A percentile compares a stretch with the other conserved stretches of the same genome.
phyloP scores from a whole-genome alignment of 2,329 filamentous ascomycete genomes.

The Ramularia endophylla region DNA sequence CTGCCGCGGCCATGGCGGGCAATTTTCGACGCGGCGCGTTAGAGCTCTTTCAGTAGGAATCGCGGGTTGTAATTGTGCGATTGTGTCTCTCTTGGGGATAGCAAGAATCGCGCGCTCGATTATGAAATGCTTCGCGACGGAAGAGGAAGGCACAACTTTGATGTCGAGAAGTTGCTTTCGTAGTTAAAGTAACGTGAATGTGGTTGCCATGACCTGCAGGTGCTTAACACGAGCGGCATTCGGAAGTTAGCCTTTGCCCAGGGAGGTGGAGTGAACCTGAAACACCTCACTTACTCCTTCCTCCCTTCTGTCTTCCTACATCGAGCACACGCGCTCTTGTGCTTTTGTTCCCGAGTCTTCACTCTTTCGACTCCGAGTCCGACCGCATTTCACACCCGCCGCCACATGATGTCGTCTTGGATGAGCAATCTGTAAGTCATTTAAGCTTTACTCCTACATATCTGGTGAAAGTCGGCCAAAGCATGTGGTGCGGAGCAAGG shows the following conservation, averaged over 20 bases:
- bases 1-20: constrained; percentile 13
- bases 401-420: constrained; percentile 29
- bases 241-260: too few relatives aligned
- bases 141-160: too few relatives aligned
- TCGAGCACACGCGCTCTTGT: background rate
- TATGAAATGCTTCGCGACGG: too few relatives aligned
- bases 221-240: too few relatives aligned
- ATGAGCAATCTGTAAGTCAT: constrained; percentile 35
- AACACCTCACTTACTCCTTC: background rate
- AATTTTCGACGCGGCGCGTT: constrained; percentile 22
- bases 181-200: too few relatives aligned
- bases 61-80: too few relatives aligned
- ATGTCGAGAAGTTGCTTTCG: too few relatives aligned
- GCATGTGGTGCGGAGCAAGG: constrained; percentile 15
- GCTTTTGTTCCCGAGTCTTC: constrained; percentile 10
- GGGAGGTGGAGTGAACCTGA: too few relatives aligned
- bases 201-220: too few relatives aligned
- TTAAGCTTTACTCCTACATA: constrained; percentile 15
- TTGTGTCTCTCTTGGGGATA: too few relatives aligned
- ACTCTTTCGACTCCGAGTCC: constrained; percentile 13
- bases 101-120: too few relatives aligned
- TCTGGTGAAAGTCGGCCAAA: constrained; percentile 18
- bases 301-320: background rate
- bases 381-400: background rate
- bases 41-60: too few relatives aligned